These are phyloP conservation scores for Schoenoplectus tabernaemontani DNA, from an alignment of 202 grass and related monocot species.

Conservation along the genomic window DNA sequence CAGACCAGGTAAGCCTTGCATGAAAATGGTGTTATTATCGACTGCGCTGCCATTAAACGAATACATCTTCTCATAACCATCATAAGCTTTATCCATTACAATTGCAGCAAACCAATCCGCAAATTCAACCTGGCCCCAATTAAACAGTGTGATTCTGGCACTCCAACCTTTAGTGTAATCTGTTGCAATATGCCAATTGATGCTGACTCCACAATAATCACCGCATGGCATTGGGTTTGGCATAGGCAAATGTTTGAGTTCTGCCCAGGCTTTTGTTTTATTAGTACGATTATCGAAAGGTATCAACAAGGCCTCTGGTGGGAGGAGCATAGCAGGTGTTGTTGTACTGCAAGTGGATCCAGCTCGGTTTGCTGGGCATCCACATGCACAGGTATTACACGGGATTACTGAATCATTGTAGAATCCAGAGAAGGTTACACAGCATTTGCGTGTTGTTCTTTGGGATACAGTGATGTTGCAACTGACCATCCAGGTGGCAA, in stretches of 20 bases:
- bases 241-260: constrained; percentile 67
- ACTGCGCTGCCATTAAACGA: constrained; percentile 58
- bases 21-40: constrained; percentile 74
- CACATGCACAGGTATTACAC: constrained; percentile 78
- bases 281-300: constrained; percentile 78
- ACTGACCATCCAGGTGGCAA: constrained; percentile 73
- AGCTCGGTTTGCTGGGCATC: constrained; percentile 45
- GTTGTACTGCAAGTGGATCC: constrained; percentile 67
- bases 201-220: constrained; percentile 82
- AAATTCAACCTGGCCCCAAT: constrained; percentile 61
- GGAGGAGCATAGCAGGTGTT: constrained; percentile 58
- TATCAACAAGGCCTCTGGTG: constrained; percentile 61
- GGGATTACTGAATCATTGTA: constrained; percentile 92
- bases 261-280: constrained; percentile 58
- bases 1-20: constrained; percentile 59
- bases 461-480: constrained; percentile 63
- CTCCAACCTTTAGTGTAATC: constrained; percentile 88
- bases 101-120: constrained; percentile 76
- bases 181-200: constrained; percentile 73
- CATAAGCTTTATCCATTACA: constrained; percentile 68
- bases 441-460: constrained; percentile 70
- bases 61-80: constrained; percentile 67
- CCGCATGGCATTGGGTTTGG: constrained; percentile 67
- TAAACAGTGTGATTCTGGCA: constrained; percentile 76
- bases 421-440: constrained; percentile 80